Evolutionary conservation across 2,329 filamentous ascomycete genomes (phyloP).

Genomic region (Fusarium secorum): DNA sequence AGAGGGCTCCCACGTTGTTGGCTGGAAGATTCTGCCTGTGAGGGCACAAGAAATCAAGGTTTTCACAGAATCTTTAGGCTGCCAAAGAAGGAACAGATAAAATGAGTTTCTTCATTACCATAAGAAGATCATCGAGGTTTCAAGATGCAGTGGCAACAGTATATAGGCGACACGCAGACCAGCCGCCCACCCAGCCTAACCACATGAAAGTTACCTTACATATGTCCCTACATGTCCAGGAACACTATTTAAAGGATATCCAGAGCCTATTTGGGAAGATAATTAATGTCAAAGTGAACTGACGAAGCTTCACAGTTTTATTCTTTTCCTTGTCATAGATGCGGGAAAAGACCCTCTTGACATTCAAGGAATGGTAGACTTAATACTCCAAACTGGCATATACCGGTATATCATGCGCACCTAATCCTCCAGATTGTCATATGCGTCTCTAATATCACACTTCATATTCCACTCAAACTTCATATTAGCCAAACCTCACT

Average conservation of each 20-base stretch:
- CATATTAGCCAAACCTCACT: too few species aligned
- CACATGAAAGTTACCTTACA: not conserved
- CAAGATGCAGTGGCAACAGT: not conserved
- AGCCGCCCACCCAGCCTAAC: not conserved
- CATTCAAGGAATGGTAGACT: not conserved
- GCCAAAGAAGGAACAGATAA: not conserved
- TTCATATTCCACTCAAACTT: too few species aligned
- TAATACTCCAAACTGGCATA: fast-evolving
- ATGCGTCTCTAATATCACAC: too few species aligned
- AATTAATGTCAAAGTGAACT: not conserved
- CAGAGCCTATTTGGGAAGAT: not conserved
- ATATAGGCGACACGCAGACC: not conserved
- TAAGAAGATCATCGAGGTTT: not conserved
- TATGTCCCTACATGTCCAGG: not conserved
- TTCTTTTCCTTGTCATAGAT: not conserved
- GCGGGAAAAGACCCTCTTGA: not conserved
- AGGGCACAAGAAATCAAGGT: not conserved
- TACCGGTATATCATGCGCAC: too few species aligned
- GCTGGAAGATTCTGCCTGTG: not conserved
- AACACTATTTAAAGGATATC: too few species aligned
- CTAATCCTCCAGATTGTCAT: too few species aligned
- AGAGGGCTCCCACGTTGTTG: not conserved
- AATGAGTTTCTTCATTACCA: not conserved
- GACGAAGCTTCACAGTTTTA: too few species aligned
- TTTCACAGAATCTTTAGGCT: not conserved